Conservation (phyloP, 139 green algal species). For the Ettlia oleoabundans region DNA sequence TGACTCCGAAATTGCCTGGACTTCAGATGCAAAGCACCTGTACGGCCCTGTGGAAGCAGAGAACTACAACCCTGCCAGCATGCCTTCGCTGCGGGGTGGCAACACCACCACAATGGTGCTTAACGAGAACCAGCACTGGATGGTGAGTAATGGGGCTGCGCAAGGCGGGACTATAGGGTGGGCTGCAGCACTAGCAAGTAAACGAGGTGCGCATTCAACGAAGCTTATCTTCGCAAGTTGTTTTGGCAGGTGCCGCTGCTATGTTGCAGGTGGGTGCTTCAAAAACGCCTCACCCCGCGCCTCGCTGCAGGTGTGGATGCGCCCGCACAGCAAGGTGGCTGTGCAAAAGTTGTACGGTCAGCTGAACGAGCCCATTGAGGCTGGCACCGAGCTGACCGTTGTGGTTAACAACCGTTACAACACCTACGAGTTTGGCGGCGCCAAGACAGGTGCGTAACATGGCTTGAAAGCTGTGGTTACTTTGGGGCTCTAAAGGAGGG, state of each 20-base stretch:
- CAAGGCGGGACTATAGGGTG: neutral
- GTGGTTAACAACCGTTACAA: constrained; percentile 81
- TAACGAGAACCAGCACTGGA: constrained; percentile 88
- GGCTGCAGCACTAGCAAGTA: too few relatives aligned
- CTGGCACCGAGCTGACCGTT: constrained; percentile 27
- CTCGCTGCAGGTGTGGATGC: constrained; percentile 85
- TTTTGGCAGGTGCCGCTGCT: too few relatives aligned
- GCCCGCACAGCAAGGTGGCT: constrained; percentile 66
- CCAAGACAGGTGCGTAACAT: constrained; percentile 48
- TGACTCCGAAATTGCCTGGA: constrained; percentile 75
- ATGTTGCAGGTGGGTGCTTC: neutral
- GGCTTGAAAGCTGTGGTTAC: neutral
- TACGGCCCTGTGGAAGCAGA: constrained; percentile 66
- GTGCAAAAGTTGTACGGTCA: constrained; percentile 79
- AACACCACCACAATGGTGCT: constrained; percentile 56
- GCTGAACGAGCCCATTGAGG: constrained; percentile 63
- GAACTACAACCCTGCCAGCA: constrained; percentile 76
- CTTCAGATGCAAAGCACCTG: constrained; percentile 64
- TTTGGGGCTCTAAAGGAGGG: too few relatives aligned
- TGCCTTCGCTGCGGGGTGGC: constrained; percentile 60
- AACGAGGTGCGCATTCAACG: too few relatives aligned
- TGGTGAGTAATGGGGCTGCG: constrained; percentile 50
- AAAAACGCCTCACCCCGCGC: neutral
- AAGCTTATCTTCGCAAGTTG: too few relatives aligned
- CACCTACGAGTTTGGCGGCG: constrained; percentile 71